A percentile compares a stretch with the other conserved stretches of the same genome.
These are phyloP conservation scores for Trypanosoma lewisi DNA, from an alignment of 208 protist genomes.

Conservation along the genomic window DNA sequence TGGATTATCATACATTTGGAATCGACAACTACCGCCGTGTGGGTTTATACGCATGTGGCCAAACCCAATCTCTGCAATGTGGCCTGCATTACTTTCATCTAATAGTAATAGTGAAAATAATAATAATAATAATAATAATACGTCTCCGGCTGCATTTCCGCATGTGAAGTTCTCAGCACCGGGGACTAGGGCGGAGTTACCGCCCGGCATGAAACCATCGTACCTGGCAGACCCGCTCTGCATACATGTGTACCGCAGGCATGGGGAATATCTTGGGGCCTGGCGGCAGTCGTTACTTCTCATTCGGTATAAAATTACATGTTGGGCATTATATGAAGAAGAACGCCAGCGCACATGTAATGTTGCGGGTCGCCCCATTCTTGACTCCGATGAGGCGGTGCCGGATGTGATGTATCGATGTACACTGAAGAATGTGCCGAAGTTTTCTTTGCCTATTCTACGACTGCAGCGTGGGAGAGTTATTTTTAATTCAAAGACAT, in stretches of 20 bases:
- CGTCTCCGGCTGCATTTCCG: too few species aligned
- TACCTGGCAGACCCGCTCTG: conserved; percentile 14
- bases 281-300: conserved; percentile 78
- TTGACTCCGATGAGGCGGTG: not conserved
- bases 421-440: conserved; percentile 33
- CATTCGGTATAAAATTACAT: conserved; percentile 81
- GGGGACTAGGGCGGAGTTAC: not conserved
- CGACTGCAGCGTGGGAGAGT: conserved; percentile 39
- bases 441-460: conserved; percentile 53
- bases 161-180: not conserved
- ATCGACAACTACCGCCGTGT: conserved; percentile 52
- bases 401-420: not conserved
- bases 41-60: conserved; percentile 73
- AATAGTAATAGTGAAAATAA: too few species aligned
- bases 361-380: conserved; percentile 1
- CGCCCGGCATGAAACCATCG: not conserved
- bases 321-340: conserved; percentile 71
- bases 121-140: too few species aligned
- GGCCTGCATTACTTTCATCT: conserved; percentile 33
- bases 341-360: conserved; percentile 28
- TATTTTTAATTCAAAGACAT: not conserved
- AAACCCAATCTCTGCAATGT: conserved; percentile 69
- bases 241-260: conserved; percentile 20
- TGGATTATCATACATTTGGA: conserved; percentile 74
- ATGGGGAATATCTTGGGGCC: conserved; percentile 44